Evolutionary conservation across 2,329 filamentous ascomycete species (phyloP).

Genomic region (Lachnellula suecica): DNA sequence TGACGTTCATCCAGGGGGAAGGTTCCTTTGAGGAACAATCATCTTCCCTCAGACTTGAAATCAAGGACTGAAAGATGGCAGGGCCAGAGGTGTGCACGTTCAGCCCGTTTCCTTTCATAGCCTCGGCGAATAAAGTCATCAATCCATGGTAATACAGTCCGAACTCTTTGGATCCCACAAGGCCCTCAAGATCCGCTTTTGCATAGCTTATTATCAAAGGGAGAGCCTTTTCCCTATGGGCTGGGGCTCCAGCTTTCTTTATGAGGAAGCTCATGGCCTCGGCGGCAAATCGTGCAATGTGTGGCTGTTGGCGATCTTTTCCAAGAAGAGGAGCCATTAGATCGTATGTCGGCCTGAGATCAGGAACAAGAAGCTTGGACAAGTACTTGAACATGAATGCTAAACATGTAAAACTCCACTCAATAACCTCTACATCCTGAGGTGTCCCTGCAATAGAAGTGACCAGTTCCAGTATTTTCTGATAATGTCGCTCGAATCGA

Average conservation of each 20-base stretch:
- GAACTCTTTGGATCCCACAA: slow-evolving; percentile 55
- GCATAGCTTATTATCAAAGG: slow-evolving; percentile 70
- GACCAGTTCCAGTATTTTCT: slow-evolving; percentile 71
- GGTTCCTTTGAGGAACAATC: slow-evolving; percentile 43
- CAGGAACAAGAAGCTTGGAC: slow-evolving; percentile 79
- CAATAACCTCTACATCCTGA: slow-evolving; percentile 83
- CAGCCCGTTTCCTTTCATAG: slow-evolving; percentile 62
- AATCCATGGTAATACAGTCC: slow-evolving; percentile 79
- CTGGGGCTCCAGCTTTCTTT: slow-evolving; percentile 79
- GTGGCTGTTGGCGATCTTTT: slow-evolving; percentile 76
- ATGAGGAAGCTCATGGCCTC: slow-evolving; percentile 94
- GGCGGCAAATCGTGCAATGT: slow-evolving; percentile 88
- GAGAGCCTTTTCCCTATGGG: slow-evolving; percentile 73
- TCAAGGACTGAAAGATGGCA: slow-evolving; percentile 50
- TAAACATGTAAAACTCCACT: slow-evolving; percentile 94
- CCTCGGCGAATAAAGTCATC: slow-evolving; percentile 90
- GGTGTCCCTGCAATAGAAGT: slow-evolving; percentile 75
- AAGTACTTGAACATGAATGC: slow-evolving; percentile 98
- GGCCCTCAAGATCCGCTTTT: slow-evolving; percentile 62
- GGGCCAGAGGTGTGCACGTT: slow-evolving; percentile 60
- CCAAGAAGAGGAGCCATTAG: slow-evolving; percentile 83
- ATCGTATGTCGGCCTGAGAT: slow-evolving; percentile 80
- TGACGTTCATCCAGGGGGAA: slow-evolving; percentile 59
- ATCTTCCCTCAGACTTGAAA: slow-evolving; percentile 45
- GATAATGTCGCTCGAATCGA: slow-evolving; percentile 87